These are phyloP conservation scores for Solanum piurae DNA, from an alignment of 257 asterid genomes.

Conservation along the genomic window DNA sequence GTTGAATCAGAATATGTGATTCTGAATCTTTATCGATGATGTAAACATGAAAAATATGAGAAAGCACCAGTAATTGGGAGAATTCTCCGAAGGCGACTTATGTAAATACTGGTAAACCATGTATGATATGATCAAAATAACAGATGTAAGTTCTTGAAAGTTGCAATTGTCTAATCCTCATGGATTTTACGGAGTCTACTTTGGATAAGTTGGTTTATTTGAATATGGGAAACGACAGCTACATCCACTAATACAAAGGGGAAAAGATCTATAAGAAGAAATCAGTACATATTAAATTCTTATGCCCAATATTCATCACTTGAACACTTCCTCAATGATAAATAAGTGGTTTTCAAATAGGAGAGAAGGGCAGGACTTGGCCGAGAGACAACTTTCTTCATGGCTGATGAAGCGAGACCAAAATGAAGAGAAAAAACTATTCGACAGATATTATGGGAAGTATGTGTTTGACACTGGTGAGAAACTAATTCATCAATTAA, in stretches of 20 bases:
- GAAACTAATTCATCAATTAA: background rate
- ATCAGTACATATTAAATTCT: no score
- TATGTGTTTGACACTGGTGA: background rate
- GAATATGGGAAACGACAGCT: background rate
- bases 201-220: background rate
- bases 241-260: background rate
- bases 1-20: background rate
- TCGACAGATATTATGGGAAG: background rate
- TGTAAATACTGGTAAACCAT: background rate
- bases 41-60: background rate
- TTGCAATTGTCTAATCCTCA: background rate
- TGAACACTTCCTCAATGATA: background rate
- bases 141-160: background rate
- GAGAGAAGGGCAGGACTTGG: background rate
- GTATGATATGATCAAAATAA: background rate
- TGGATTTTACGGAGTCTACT: background rate
- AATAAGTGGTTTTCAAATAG: background rate
- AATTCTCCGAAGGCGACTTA: background rate
- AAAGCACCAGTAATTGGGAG: background rate
- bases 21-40: background rate
- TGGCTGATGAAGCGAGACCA: background rate
- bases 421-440: background rate
- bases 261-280: background rate
- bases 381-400: background rate
- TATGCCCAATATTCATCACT: background rate